A percentile compares a stretch with the other conserved stretches of the same genome.
phyloP scores from a whole-genome alignment of 805 yeast genomes.

The Suhomyces canberraensis region DNA sequence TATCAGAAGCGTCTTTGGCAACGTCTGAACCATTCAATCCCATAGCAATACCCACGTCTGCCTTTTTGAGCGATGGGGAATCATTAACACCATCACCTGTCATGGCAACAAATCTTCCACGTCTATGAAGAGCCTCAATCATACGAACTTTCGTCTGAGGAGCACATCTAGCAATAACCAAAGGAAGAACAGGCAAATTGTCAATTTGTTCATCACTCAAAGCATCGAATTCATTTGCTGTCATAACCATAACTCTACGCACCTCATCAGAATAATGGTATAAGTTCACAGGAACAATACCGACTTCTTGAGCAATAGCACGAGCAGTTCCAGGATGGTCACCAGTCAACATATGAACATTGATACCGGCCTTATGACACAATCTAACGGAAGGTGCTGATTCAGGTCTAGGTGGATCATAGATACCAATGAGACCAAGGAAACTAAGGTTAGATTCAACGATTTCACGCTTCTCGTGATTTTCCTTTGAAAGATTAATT shows the following conservation, averaged over 20 bases:
- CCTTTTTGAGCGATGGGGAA: conserved; percentile 25
- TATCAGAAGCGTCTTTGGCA: conserved; percentile 27
- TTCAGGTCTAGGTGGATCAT: conserved; percentile 36
- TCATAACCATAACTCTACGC: conserved; percentile 59
- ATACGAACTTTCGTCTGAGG: conserved; percentile 79
- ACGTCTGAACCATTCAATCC: conserved; percentile 29
- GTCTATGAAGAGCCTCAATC: conserved; percentile 64
- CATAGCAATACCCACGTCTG: conserved; percentile 30
- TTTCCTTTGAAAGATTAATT: conserved; percentile 11
- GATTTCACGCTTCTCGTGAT: conserved; percentile 13
- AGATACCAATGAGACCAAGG: conserved; percentile 31
- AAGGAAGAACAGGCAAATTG: conserved; percentile 58
- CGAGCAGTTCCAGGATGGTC: conserved; percentile 34
- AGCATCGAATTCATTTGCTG: conserved; percentile 68
- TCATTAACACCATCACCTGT: conserved; percentile 50
- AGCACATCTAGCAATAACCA: conserved; percentile 80
- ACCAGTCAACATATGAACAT: conserved; percentile 35
- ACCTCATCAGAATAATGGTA: conserved; percentile 33
- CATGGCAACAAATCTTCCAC: conserved; percentile 61
- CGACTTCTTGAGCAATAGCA: conserved; percentile 36
- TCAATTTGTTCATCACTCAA: conserved; percentile 62
- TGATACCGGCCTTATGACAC: conserved; percentile 34
- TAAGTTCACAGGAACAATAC: conserved; percentile 40
- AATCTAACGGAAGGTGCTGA: conserved; percentile 24
- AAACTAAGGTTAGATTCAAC: conserved; percentile 24